These are phyloP conservation scores for Salix brachista DNA, from an alignment of 345 rosid genomes.

Conservation along the genomic window DNA sequence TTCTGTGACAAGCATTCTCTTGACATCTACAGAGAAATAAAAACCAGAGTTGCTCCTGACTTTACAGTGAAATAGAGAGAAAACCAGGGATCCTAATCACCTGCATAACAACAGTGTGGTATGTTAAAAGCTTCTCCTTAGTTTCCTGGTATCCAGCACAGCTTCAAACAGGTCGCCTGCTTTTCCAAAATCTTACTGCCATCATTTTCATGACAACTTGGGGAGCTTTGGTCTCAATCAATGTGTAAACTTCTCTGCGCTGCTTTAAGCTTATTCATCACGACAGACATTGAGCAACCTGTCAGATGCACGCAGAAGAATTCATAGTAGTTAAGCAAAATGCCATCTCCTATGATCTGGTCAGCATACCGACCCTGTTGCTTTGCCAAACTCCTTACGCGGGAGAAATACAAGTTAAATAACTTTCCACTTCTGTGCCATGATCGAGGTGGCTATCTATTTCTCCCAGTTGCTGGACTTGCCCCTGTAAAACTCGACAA, in stretches of 20 bases:
- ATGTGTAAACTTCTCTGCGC: background rate
- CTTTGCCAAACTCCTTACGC: background rate
- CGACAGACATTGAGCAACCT: background rate
- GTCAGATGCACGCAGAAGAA: background rate
- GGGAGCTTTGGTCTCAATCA: background rate
- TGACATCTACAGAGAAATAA: background rate
- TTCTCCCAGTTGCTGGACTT: background rate
- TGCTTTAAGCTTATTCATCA: background rate
- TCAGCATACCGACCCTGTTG: background rate
- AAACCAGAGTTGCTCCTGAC: background rate
- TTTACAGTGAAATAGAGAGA: background rate
- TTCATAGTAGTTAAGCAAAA: background rate
- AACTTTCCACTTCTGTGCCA: background rate
- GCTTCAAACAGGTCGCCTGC: background rate
- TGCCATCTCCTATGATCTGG: background rate
- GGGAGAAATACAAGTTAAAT: background rate
- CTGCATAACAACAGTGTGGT: background rate
- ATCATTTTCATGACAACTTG: background rate
- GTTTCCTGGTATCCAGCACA: background rate
- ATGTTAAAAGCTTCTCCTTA: background rate
- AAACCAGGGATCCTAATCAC: background rate
- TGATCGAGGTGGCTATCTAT: background rate
- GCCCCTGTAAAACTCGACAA: no score
- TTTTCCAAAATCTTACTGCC: background rate
- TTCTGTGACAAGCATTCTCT: background rate